Evolutionary conservation across 768 basidiomycete genomes (phyloP).

Genomic region (Leccinellum albellum): DNA sequence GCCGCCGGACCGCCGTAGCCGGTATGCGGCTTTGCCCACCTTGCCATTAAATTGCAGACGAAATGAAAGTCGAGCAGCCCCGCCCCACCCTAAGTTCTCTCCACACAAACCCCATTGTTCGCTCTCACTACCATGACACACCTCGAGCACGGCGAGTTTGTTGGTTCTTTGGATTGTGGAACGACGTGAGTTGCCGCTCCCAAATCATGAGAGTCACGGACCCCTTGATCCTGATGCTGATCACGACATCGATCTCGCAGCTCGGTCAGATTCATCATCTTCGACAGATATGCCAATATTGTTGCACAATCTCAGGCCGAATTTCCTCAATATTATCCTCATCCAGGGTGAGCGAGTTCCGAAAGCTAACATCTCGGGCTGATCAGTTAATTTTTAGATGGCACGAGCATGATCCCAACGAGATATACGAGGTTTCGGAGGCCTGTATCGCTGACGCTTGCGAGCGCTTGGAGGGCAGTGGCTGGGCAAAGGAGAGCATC

Average conservation of each 20-base stretch:
- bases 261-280: constrained; percentile 88
- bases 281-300: constrained; percentile 83
- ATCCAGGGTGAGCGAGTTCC: constrained; percentile 60
- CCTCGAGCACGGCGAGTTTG: constrained; percentile 71
- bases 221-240: background rate
- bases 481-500: constrained; percentile 77
- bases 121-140: constrained; percentile 25
- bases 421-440: constrained; percentile 73
- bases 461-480: constrained; percentile 63
- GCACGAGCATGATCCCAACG: constrained; percentile 91
- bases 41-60: background rate
- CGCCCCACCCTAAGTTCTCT: constrained; percentile 2
- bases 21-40: no score
- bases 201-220: background rate
- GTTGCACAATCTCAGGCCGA: constrained; percentile 87
- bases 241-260: constrained; percentile 35
- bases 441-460: constrained; percentile 72
- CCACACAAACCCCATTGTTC: background rate
- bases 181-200: constrained; percentile 67
- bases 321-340: constrained; percentile 90
- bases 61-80: background rate
- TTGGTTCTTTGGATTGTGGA: constrained; percentile 91
- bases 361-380: background rate
- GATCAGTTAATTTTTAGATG: constrained; percentile 50
- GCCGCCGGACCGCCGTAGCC: background rate